Base-by-base conservation (phyloP, 345 rosid genomes). In the Physaria fendleri region DNA sequence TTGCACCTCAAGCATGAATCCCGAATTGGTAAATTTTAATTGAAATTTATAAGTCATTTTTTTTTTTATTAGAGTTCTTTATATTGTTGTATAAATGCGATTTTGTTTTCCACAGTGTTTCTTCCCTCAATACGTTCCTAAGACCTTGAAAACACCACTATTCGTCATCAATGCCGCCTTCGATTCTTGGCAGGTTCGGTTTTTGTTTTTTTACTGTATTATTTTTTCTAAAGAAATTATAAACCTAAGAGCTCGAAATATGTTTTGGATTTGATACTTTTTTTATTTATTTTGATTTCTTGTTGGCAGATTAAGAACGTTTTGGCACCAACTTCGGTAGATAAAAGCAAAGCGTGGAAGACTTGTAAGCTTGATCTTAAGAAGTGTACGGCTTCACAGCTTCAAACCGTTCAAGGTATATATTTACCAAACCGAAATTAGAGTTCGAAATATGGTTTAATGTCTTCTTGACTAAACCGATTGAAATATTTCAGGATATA, bases 141-240 rank as follows among this genome's bases (percentile, higher is more conserved):
- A 55, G 15, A 71, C 79, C 46, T 67, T 94, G 38, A 71, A 59
- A 69, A 90, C 96, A 0, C 97, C 99, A 1, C 72, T 94, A 22
- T 94, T 94, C 55, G 71, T 94, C 63, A 70, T 87, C 29, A 93
- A 93, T 75, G 79, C 99, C 2, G 95, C 92, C 23, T 87, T 85
- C 32, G 97, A 90, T 77, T 84, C 85, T 8, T 90, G 99, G 99
- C 82, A 94, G 99, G 99, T 93, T 56, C 2, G 54, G 1, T 44
- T 56, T n/a, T n/a, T n/a, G n/a, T n/a, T n/a, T n/a, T 40, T n/a
- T n/a, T n/a, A n/a, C n/a, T n/a, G n/a, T 18, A 0, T 16, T 51
- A 25, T 44, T 16, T 1, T 58, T 3, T n/a, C n/a, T n/a, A n/a
- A n/a, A 56, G 5, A 2, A n/a, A 5, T 18, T 16, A 32, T 24